Percentiles rank a stretch among this genome's conserved stretches.
phyloP scores from a whole-genome alignment of 2,329 filamentous ascomycete species.

The Neoscytalidium dimidiatum region DNA sequence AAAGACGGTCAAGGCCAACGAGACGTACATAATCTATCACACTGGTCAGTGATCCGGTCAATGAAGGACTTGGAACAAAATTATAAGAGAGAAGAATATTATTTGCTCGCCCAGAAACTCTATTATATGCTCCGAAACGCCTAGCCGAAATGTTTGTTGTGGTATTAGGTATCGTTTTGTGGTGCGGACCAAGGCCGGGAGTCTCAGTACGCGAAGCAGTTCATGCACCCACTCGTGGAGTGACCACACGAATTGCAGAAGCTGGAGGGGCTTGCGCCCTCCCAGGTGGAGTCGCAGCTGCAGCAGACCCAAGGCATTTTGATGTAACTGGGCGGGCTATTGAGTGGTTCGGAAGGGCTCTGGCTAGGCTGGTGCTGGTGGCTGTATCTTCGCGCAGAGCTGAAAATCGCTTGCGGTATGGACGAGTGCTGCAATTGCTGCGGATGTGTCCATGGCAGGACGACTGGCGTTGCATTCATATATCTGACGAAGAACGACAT shows the following conservation, averaged over 20 bases:
- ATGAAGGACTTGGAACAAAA: too few relatives aligned
- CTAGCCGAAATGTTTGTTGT: neutral
- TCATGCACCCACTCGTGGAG: slow-evolving; percentile 2
- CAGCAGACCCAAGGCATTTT: slow-evolving; percentile 14
- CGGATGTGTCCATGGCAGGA: neutral
- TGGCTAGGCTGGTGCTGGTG: neutral
- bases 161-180: neutral
- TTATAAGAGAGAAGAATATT: neutral
- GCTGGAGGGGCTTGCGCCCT: neutral
- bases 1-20: too few relatives aligned
- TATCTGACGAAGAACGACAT: slow-evolving; percentile 2
- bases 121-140: neutral
- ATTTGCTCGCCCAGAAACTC: neutral
- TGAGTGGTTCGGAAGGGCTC: neutral
- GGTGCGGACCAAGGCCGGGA: neutral
- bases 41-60: too few relatives aligned
- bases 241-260: slow-evolving; percentile 7
- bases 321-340: neutral
- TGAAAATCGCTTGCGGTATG: neutral
- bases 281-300: neutral
- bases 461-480: neutral
- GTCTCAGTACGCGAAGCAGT: slow-evolving; percentile 8
- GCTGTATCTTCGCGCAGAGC: neutral
- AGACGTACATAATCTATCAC: too few relatives aligned
- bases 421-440: neutral